These are phyloP conservation scores for Spathaspora boniae DNA, from an alignment of 805 yeast genomes.

Conservation along the genomic window DNA sequence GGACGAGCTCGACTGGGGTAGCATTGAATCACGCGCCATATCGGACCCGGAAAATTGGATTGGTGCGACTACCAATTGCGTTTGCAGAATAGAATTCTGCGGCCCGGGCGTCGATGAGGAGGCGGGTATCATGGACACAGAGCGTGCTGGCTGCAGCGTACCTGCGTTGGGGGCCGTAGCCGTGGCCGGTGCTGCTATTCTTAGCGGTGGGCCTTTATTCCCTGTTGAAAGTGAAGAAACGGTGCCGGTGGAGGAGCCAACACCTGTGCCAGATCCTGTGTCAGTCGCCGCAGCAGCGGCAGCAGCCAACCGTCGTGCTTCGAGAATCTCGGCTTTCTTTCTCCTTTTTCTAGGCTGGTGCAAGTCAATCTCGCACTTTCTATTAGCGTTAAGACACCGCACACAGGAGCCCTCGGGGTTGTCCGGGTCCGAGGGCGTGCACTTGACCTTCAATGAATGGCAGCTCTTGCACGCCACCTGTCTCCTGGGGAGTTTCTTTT, in stretches of 20 bases:
- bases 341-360: constrained; percentile 53
- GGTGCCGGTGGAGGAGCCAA: neutral
- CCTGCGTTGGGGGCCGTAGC: too few relatives aligned
- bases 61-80: too few relatives aligned
- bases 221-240: too few relatives aligned
- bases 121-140: too few relatives aligned
- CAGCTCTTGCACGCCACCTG: constrained; percentile 70
- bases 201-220: too few relatives aligned
- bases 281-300: constrained; percentile 21
- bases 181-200: too few relatives aligned
- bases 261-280: neutral
- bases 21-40: too few relatives aligned
- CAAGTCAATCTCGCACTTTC: constrained; percentile 65
- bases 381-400: constrained; percentile 63
- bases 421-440: constrained; percentile 64
- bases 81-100: too few relatives aligned
- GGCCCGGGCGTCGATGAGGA: too few relatives aligned
- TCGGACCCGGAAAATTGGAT: constrained; percentile 16
- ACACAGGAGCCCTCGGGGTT: constrained; percentile 66
- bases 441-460: constrained; percentile 78
- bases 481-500: constrained; percentile 24
- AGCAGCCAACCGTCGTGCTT: constrained; percentile 20
- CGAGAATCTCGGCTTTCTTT: constrained; percentile 27
- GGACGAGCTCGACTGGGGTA: too few relatives aligned
- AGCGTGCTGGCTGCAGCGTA: too few relatives aligned